phyloP scores from a whole-genome alignment of 352 stramenopile genomes.

The Elongisporangium prolatum region DNA sequence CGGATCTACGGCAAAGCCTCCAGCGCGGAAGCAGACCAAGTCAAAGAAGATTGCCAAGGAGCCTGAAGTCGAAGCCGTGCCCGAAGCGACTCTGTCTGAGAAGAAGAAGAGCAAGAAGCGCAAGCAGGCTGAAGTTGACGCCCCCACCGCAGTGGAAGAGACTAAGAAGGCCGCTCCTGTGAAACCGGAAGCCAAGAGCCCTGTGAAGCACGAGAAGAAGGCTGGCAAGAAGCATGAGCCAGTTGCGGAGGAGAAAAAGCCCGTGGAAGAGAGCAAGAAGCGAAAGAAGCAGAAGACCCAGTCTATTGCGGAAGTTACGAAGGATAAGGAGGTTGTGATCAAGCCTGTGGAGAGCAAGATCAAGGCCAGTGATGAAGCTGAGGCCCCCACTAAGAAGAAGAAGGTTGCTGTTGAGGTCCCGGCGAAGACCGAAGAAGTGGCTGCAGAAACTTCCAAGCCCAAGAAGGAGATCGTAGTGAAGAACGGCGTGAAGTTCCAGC shows the following conservation, averaged over 20 bases:
- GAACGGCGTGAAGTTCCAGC: conserved; percentile 73
- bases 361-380: conserved; percentile 13
- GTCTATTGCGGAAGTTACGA: conserved; percentile 4
- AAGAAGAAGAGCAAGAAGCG: conserved; percentile 45
- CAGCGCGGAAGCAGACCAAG: conserved; percentile 10
- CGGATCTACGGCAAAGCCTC: conserved; percentile 11
- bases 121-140: conserved; percentile 25
- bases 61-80: neutral
- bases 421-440: conserved; percentile 10
- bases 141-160: conserved; percentile 1
- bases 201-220: conserved; percentile 11
- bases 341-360: conserved; percentile 15
- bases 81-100: conserved; percentile 8
- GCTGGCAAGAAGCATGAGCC: conserved; percentile 12
- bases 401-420: conserved; percentile 11
- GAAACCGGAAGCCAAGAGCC: conserved; percentile 5
- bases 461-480: conserved; percentile 34
- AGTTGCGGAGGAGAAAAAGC: conserved; percentile 1
- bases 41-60: conserved; percentile 4
- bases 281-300: conserved; percentile 11
- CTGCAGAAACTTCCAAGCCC: conserved; percentile 12
- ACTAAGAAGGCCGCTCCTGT: conserved; percentile 7
- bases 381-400: conserved; percentile 12
- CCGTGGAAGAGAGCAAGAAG: conserved; percentile 18
- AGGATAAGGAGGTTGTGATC: conserved; percentile 12